Base-by-base conservation (phyloP, 768 basidiomycete genomes). In the Clitopilus passeckerianus region DNA sequence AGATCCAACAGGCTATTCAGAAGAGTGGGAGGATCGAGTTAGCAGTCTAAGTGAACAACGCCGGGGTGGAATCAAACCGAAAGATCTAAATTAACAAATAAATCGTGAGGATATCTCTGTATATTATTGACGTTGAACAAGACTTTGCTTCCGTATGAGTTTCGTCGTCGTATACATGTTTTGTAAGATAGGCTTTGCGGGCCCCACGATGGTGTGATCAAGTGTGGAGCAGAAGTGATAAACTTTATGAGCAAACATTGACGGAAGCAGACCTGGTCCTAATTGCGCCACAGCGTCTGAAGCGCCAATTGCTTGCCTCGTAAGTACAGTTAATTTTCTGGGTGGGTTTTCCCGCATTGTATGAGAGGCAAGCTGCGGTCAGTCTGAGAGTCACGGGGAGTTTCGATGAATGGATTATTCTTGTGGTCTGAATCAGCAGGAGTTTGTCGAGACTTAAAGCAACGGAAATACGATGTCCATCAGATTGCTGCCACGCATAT, bases 11-110 rank as follows among this genome's bases (percentile, higher is more conserved):
- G 10, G 85, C 81, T 27, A 73, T 91, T 20, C 70, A 65, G 18
- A 75, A 72, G 54, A 80, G 81, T 24, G 76, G 71, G 27, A 86
- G 79, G 69, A 84, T 90, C 34, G 90, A 92, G 68, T 73, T 91
- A 67, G 78, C 72, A 64, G 90, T 90, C 60, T 86, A 46, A 61
- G 41, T 15, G n/a, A 3, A 7, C 27, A 3, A 7, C 27, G 27
- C 27, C 50, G 30, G 54, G 2, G 23, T 12, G 27, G 56, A 34
- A 16, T 16, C 6, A 2, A 16, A 16, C 5, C 2, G 10, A 34
- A 18, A 41, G 46, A 50, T 50, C 46, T 50, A 23, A 50, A 2
- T 50, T 50, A 50, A 50, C 12, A 9, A 5, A 16, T 50, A 20
- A 50, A 12, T 41, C 15, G 37, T 9, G 12, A 5, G 2, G 3